These are phyloP conservation scores for Ustanciosporium gigantosporum DNA, from an alignment of 1,284 basidiomycete species.

Conservation along the genomic window DNA sequence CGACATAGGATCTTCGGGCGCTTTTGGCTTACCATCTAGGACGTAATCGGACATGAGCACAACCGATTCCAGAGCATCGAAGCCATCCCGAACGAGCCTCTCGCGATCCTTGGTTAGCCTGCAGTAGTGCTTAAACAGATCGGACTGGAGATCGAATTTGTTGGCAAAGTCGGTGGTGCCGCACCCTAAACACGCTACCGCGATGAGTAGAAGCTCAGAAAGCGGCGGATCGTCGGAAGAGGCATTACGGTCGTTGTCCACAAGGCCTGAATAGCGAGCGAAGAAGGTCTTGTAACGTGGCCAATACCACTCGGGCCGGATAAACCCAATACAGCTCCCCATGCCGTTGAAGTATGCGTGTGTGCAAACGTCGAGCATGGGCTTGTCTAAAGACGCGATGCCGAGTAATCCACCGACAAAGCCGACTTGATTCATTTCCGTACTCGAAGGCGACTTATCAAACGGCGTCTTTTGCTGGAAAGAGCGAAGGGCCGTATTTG, in stretches of 20 bases:
- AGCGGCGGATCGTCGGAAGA: conserved; percentile 7
- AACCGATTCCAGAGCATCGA: conserved; percentile 20
- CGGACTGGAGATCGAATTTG: conserved; percentile 21
- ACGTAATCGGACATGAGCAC: conserved; percentile 19
- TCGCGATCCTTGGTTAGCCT: conserved; percentile 26
- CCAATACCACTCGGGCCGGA: conserved; percentile 30
- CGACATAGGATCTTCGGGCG: conserved; percentile 20
- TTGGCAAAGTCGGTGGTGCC: conserved; percentile 13
- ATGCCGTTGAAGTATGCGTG: conserved; percentile 17
- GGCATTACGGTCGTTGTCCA: not conserved
- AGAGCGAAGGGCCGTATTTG: too few species aligned
- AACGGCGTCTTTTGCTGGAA: conserved; percentile 11
- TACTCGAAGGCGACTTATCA: conserved; percentile 3
- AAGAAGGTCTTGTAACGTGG: conserved; percentile 24
- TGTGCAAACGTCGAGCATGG: conserved; percentile 19
- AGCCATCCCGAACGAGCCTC: conserved; percentile 15
- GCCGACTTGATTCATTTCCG: conserved; percentile 6
- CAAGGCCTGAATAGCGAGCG: conserved; percentile 10
- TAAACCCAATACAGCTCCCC: conserved; percentile 26
- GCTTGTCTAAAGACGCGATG: conserved; percentile 20
- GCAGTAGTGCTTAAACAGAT: conserved; percentile 14
- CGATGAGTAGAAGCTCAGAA: conserved; percentile 24
- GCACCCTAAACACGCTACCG: conserved; percentile 16
- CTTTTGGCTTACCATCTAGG: conserved; percentile 3
- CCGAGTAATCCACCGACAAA: conserved; percentile 27